A percentile compares a stretch with the other conserved stretches of the same genome.
Evolutionary conservation across 768 basidiomycete species (phyloP).

Genomic region (Cystoderma amianthinum): DNA sequence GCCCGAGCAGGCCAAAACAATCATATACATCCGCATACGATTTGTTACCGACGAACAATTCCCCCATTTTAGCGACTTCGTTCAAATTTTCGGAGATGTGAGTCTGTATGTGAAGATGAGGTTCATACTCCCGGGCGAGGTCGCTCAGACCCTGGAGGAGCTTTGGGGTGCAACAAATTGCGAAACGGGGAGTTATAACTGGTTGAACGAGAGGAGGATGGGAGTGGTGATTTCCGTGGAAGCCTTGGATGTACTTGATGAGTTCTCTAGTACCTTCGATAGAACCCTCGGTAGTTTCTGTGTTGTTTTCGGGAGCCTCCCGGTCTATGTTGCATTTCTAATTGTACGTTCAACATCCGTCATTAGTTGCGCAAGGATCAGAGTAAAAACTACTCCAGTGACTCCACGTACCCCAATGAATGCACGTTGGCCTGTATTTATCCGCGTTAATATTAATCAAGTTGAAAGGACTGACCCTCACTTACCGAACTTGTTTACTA

Average conservation of each 20-base stretch:
- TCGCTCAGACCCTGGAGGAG: slow-evolving; percentile 57
- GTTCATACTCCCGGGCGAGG: slow-evolving; percentile 50
- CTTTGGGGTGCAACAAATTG: slow-evolving; percentile 73
- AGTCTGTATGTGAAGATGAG: slow-evolving; percentile 82
- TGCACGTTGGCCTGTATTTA: slow-evolving; percentile 75
- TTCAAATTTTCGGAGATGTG: slow-evolving; percentile 82
- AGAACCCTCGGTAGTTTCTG: slow-evolving; percentile 59
- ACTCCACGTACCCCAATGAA: no score
- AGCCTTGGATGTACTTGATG: slow-evolving; percentile 65
- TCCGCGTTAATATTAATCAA: no score
- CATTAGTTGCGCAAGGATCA: no score
- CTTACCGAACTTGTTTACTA: slow-evolving; percentile 49
- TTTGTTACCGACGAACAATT: slow-evolving; percentile 54
- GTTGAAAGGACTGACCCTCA: no score
- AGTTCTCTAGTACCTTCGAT: slow-evolving; percentile 57
- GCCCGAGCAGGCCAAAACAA: slow-evolving; percentile 63
- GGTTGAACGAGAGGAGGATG: slow-evolving; percentile 68
- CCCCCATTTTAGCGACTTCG: slow-evolving; percentile 62
- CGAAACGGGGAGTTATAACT: slow-evolving; percentile 93
- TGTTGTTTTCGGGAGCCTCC: slow-evolving; percentile 56
- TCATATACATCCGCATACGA: slow-evolving; percentile 85
- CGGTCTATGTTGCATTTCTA: slow-evolving; percentile 92
- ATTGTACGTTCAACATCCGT: no score
- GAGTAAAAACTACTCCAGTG: no score
- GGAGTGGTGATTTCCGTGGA: slow-evolving; percentile 38